A percentile compares a stretch with the other conserved stretches of the same genome.
Conservation (phyloP, 306 rosid genomes). For the Pterocarpus santalinus region DNA sequence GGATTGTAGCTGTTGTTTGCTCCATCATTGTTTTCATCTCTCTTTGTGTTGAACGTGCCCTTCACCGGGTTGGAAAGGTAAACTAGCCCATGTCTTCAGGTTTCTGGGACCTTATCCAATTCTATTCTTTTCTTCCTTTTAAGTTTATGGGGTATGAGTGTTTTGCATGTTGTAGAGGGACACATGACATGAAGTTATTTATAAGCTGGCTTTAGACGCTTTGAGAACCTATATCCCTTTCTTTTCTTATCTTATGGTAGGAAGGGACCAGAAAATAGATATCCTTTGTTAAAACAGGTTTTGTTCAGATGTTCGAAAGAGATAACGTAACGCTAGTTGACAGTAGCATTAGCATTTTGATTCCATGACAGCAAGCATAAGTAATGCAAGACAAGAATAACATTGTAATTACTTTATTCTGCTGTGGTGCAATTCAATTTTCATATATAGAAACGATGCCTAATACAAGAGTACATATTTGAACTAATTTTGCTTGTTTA, state of each 20-base stretch:
- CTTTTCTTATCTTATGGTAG: too few species aligned
- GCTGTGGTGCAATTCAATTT: background rate
- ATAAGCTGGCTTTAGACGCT: background rate
- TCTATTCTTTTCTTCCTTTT: background rate
- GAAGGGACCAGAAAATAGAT: too few species aligned
- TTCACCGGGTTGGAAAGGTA: constrained; percentile 88
- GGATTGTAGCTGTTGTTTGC: constrained; percentile 89
- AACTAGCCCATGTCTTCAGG: constrained; percentile 10
- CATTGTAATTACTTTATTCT: background rate
- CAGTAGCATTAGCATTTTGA: background rate
- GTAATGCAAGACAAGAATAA: background rate
- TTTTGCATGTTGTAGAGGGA: constrained; percentile 18
- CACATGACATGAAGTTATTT: background rate
- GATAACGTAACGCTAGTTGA: too few species aligned
- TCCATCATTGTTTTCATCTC: constrained; percentile 81
- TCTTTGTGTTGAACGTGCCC: constrained; percentile 71
- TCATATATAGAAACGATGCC: background rate
- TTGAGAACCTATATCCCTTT: constrained; percentile 5
- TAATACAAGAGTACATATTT: background rate
- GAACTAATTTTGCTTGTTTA: background rate
- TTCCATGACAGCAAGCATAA: constrained; percentile 15
- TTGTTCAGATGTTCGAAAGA: background rate
- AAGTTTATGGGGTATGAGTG: background rate
- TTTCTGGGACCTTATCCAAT: constrained; percentile 15
- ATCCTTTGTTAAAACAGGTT: background rate